Evolutionary conservation across 768 basidiomycete genomes (phyloP), one percentile per base, ranked within the genome.

Genomic region (Dentipellis sp.): DNA sequence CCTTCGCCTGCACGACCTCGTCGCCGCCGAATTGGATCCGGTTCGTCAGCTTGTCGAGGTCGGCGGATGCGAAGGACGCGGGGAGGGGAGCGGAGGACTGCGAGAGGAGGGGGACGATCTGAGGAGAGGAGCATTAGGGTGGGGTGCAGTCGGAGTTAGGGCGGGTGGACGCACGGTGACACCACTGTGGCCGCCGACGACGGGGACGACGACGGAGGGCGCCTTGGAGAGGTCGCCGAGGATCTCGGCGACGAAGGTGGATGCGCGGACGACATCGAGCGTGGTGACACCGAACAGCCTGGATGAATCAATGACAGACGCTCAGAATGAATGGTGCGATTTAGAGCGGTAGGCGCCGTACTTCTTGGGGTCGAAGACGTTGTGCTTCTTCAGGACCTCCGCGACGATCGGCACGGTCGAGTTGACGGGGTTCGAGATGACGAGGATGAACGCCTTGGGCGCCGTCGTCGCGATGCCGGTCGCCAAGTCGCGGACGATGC

Each of bases 391-490:
- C 76, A 94, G 82, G 38, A 95, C 87, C 72, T 98, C 95, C 14
- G 83, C 92, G 48, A 93, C 92, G 66, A 99, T 91, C 50, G 97
- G 97, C 39, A 98, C 95, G 39, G 97, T 97, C 45, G 95, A 97
- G 82, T 99, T 98, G 68, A 99, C 95, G 35, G 97, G 97, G 78
- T 99, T 99, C 64, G 97, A 95, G 71, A 99, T 98, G 63, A 99
- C 94, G 50, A 94, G 82, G 47, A 98, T 82, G 65, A 88, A 87
- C 19, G 97, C 97, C 67, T 93, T 94, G 58, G 95, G 95, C 45
- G 83, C 82, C 50, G 73, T 68, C 14, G 79, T 83, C 14, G 95
- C 94, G 64, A 94, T 90, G 35, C 90, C 94, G 37, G 82, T 86
- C 14, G 94, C 95, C 57, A 99, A 83, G 66, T 92, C 91, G 64